These are phyloP conservation scores for Sporothrix protearum DNA, from an alignment of 2,329 filamentous ascomycete genomes.

Conservation along the genomic window DNA sequence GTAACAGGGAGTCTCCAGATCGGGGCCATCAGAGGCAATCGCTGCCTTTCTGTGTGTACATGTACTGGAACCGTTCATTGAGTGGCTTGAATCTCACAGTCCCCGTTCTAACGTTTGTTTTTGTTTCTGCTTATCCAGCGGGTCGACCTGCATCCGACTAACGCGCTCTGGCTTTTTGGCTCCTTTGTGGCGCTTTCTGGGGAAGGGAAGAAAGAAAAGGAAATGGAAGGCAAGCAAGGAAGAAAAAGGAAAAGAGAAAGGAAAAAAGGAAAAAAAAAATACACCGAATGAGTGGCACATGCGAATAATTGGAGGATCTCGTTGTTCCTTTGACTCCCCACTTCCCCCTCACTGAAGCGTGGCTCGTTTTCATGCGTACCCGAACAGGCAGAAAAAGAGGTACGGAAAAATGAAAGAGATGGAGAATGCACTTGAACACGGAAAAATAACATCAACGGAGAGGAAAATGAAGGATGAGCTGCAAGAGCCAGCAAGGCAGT, in stretches of 20 bases:
- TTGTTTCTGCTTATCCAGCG: conserved; percentile 1
- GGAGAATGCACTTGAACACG: neutral
- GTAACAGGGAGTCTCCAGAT: conserved; percentile 1
- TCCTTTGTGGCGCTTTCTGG: neutral
- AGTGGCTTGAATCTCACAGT: too few relatives aligned
- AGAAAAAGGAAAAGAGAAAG: neutral
- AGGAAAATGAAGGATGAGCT: neutral
- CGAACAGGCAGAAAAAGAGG: neutral
- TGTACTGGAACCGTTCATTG: too few relatives aligned
- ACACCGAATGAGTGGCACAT: neutral
- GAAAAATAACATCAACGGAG: neutral
- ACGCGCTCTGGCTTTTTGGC: neutral
- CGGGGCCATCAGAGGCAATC: conserved; percentile 11
- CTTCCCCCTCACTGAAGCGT: neutral
- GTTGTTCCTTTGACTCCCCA: neutral
- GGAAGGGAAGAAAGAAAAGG: too few relatives aligned
- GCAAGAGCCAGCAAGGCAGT: neutral
- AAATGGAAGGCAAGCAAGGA: too few relatives aligned
- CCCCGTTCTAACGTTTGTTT: neutral
- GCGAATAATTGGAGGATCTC: neutral
- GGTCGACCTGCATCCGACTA: neutral
- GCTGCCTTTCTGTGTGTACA: neutral
- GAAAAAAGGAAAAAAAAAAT: neutral
- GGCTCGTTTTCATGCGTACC: conserved; percentile 13
- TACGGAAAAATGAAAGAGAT: neutral